Conservation (phyloP, 768 basidiomycete genomes). For the Serendipita sp. region DNA sequence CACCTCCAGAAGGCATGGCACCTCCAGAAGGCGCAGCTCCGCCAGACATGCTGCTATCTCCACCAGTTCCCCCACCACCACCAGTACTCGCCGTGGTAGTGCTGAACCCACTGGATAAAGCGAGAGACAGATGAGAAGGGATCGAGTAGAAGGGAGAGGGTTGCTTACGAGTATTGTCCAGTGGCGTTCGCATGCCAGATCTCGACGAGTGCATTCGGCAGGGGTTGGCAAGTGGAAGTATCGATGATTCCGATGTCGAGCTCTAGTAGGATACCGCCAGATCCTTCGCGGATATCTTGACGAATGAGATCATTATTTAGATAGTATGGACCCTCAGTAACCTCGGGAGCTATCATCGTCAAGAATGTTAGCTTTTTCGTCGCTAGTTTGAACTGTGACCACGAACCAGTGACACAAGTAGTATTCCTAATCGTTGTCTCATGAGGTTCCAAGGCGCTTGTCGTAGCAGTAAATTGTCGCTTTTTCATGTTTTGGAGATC, state of each 20-base stretch:
- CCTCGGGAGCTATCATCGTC: slow-evolving; percentile 12
- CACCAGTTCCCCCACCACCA: slow-evolving; percentile 18
- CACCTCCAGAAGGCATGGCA: not conserved
- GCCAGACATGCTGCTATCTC: not conserved
- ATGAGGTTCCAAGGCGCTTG: not conserved
- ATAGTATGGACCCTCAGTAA: slow-evolving; percentile 17
- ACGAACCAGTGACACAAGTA: slow-evolving; percentile 3
- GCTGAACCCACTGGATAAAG: slow-evolving; percentile 5
- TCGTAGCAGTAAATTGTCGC: not conserved
- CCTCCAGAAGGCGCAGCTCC: not conserved
- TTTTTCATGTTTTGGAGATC: not conserved
- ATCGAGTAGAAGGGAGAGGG: not conserved
- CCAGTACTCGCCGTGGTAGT: slow-evolving; percentile 21
- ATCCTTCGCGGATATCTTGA: slow-evolving; percentile 18
- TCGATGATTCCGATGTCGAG: slow-evolving; percentile 26
- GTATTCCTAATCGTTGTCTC: not conserved
- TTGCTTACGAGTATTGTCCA: slow-evolving; percentile 12
- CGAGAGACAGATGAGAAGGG: not conserved
- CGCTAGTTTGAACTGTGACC: not conserved
- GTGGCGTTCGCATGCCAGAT: slow-evolving; percentile 16
- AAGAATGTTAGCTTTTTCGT: not conserved
- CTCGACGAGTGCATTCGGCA: slow-evolving; percentile 22
- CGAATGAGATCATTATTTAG: slow-evolving; percentile 19
- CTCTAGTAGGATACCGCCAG: slow-evolving; percentile 20
- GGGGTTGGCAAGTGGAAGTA: slow-evolving; percentile 22